These are phyloP conservation scores for Cryptococcus sp. DNA, from an alignment of 1,284 basidiomycete genomes.

Conservation along the genomic window DNA sequence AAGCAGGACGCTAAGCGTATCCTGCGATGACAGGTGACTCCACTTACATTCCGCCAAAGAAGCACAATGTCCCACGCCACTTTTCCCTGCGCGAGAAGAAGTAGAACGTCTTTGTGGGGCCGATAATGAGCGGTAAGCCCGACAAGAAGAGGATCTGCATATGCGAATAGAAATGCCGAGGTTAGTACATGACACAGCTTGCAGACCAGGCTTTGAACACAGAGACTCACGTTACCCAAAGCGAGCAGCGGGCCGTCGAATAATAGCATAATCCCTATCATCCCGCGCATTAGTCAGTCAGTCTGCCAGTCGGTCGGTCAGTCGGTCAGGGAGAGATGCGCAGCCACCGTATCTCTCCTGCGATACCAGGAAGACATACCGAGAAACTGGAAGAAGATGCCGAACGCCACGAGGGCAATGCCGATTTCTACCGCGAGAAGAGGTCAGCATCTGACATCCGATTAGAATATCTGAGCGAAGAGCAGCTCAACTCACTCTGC, in stretches of 20 bases:
- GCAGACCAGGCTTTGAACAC: background rate
- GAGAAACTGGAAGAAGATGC: slow-evolving; percentile 91
- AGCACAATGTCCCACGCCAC: slow-evolving; percentile 88
- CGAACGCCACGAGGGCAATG: slow-evolving; percentile 96
- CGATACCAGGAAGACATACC: slow-evolving; percentile 51
- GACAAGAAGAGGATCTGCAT: slow-evolving; percentile 84
- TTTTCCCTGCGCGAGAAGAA: slow-evolving; percentile 98
- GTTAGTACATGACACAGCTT: background rate
- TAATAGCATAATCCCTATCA: slow-evolving; percentile 80
- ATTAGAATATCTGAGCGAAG: slow-evolving; percentile 1
- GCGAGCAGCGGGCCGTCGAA: slow-evolving; percentile 97
- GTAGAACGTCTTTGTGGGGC: slow-evolving; percentile 93
- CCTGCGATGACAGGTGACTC: background rate
- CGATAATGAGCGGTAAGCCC: slow-evolving; percentile 91
- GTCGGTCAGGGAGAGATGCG: background rate
- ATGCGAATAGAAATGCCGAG: background rate
- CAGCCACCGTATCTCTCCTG: no score
- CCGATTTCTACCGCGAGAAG: slow-evolving; percentile 71
- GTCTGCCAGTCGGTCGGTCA: background rate
- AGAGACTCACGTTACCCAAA: slow-evolving; percentile 80
- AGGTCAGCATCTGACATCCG: slow-evolving; percentile 8
- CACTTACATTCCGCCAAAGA: slow-evolving; percentile 76
- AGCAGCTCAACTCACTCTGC: slow-evolving; percentile 59
- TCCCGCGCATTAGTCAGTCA: background rate
- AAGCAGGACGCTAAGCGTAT: background rate